phyloP scores from a whole-genome alignment of 176 grass and related monocot species.

The Oryza nivara region DNA sequence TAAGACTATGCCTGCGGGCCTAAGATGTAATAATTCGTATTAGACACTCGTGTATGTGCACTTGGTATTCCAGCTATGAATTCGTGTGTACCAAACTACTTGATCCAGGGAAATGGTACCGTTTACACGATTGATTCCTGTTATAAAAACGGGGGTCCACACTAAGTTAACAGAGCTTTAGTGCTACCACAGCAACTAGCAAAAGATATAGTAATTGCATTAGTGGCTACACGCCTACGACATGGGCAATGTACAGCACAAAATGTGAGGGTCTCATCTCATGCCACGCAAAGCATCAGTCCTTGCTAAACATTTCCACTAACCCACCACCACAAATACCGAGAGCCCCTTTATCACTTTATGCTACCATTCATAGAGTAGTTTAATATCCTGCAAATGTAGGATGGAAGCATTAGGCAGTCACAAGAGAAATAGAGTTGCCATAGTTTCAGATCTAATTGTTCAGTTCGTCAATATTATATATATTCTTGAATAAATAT shows the following conservation, averaged over 20 bases:
- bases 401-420: conserved; percentile 2
- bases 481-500: neutral
- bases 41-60: no score
- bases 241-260: neutral
- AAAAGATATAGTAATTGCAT: neutral
- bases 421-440: neutral
- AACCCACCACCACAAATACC: neutral
- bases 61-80: no score
- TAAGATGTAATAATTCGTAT: no score
- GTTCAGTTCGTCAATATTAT: neutral
- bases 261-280: neutral
- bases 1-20: no score
- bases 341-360: neutral
- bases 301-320: neutral
- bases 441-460: neutral
- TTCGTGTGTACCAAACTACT: no score
- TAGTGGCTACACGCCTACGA: neutral
- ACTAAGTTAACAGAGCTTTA: neutral
- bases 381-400: conserved; percentile 32
- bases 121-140: no score
- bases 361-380: neutral
- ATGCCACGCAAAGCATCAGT: neutral
- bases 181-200: neutral
- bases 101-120: no score
- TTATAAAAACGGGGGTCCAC: no score